Conservation (phyloP, 768 basidiomycete species). For the Tylopilus subfusipes region DNA sequence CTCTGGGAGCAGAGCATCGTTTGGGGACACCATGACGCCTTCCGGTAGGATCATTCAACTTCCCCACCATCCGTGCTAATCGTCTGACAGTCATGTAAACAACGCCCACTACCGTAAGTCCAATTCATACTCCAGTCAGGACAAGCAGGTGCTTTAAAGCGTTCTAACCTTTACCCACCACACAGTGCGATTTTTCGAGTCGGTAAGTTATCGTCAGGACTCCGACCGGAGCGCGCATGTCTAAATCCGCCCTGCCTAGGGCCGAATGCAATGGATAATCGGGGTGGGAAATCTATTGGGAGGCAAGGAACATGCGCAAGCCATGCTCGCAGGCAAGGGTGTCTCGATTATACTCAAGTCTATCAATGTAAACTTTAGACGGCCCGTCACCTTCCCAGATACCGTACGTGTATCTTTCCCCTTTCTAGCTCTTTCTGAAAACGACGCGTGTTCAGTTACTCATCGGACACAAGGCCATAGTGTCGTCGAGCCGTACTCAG, state of each 20-base stretch:
- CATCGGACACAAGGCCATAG: constrained; percentile 56
- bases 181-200: constrained; percentile 68
- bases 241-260: constrained; percentile 34
- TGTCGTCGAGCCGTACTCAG: constrained; percentile 36
- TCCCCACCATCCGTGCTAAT: not conserved
- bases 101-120: constrained; percentile 66
- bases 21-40: constrained; percentile 79
- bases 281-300: constrained; percentile 57
- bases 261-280: constrained; percentile 66
- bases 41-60: constrained; percentile 45
- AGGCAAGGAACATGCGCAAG: constrained; percentile 50
- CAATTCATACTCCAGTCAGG: not conserved
- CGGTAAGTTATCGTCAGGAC: constrained; percentile 37
- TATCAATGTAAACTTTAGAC: constrained; percentile 60
- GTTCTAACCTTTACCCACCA: not conserved
- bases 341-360: constrained; percentile 75
- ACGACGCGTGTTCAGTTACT: constrained; percentile 43
- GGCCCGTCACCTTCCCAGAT: constrained; percentile 74
- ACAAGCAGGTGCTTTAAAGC: not conserved
- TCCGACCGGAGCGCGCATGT: no score
- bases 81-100: constrained; percentile 61
- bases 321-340: constrained; percentile 61
- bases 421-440: constrained; percentile 1
- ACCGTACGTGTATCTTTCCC: constrained; percentile 45
- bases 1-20: constrained; percentile 76